These are phyloP conservation scores for Gossypium trilobum DNA, from an alignment of 441 rosid genomes.

Conservation along the genomic window DNA sequence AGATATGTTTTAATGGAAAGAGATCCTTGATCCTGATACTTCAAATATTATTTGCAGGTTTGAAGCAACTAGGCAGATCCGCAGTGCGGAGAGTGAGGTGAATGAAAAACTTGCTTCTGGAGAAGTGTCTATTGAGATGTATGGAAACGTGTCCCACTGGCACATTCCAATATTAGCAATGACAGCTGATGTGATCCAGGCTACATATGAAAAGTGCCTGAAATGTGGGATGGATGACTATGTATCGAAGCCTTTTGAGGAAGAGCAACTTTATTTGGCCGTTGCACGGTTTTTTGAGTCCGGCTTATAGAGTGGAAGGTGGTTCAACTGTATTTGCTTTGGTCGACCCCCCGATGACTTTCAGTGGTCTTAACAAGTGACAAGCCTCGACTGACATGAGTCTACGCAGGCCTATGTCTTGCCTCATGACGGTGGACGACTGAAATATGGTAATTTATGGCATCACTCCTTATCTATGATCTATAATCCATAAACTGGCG, in stretches of 20 bases:
- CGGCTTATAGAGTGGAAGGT: slow-evolving; percentile 22
- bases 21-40: neutral
- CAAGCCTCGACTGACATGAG: slow-evolving; percentile 7
- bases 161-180: slow-evolving; percentile 80
- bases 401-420: neutral
- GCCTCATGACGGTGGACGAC: slow-evolving; percentile 6
- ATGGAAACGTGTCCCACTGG: slow-evolving; percentile 41
- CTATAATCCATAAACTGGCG: too few relatives aligned
- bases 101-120: slow-evolving; percentile 47
- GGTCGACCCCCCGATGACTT: slow-evolving; percentile 17
- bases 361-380: slow-evolving; percentile 15
- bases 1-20: neutral
- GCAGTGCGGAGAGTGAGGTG: slow-evolving; percentile 41
- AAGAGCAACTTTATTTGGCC: slow-evolving; percentile 68
- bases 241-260: slow-evolving; percentile 83
- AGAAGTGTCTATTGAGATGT: slow-evolving; percentile 36
- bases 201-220: slow-evolving; percentile 60
- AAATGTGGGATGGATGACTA: slow-evolving; percentile 88
- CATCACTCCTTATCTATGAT: neutral
- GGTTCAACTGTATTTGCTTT: slow-evolving; percentile 13
- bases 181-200: slow-evolving; percentile 93
- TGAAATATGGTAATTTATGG: neutral
- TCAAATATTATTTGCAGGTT: slow-evolving; percentile 36
- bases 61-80: slow-evolving; percentile 74
- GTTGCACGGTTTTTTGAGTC: slow-evolving; percentile 64